Conservation (phyloP, 2,329 filamentous ascomycete species). For the Onygenales sp. region DNA sequence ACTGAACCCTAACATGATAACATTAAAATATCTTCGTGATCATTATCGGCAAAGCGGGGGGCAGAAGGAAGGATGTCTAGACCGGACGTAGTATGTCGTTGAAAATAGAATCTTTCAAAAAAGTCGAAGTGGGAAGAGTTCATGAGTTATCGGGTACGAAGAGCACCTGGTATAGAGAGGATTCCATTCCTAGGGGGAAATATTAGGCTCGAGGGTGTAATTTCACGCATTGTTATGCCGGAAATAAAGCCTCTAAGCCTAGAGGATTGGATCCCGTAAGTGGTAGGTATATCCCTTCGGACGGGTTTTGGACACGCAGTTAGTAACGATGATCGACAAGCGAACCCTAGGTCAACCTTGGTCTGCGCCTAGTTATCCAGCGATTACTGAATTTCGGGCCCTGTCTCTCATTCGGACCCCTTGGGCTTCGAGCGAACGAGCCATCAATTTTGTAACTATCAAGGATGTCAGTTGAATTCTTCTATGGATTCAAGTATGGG, state of each 20-base stretch:
- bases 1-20: neutral
- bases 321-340: neutral
- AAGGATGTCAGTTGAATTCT: conserved; percentile 15
- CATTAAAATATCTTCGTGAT: neutral
- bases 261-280: too few relatives aligned
- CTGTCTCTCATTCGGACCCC: conserved; percentile 54
- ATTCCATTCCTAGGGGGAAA: too few relatives aligned
- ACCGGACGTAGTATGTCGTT: neutral
- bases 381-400: conserved; percentile 28
- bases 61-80: neutral
- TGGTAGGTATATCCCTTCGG: too few relatives aligned
- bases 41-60: neutral
- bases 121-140: too few relatives aligned
- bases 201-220: too few relatives aligned
- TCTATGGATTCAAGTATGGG: neutral
- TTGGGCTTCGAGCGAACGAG: conserved; percentile 55
- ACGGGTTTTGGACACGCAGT: too few relatives aligned
- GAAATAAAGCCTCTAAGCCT: too few relatives aligned
- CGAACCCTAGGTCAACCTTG: neutral
- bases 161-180: too few relatives aligned
- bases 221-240: too few relatives aligned
- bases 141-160: too few relatives aligned
- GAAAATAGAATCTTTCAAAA: neutral
- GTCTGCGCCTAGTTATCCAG: neutral
- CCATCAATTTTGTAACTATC: conserved; percentile 59